Evolutionary conservation across 306 rosid species (phyloP), one percentile per base, ranked within the genome.

Genomic region (Dalbergia cultrata): DNA sequence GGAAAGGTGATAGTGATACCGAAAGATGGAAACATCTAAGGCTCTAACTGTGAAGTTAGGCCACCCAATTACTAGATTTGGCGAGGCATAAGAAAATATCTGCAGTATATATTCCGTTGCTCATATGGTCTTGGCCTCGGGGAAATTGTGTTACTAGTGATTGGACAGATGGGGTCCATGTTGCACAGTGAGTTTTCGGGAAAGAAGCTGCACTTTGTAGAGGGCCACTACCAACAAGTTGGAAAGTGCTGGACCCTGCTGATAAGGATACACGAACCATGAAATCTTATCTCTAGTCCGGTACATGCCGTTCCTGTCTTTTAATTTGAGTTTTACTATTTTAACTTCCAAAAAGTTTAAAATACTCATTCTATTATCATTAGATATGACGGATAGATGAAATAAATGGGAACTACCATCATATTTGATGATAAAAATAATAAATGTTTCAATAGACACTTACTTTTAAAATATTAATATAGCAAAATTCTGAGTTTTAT

Each of bases 201-300:
- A 65, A 74, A 74, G 34, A 26, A n/a, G 44, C 31, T 10, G 9
- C 66, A 17, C 69, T 73, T 72, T 43, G 5, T 37, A 13, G 13
- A 31, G 74, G 62, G 43, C 84, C 80, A 21, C 74, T 72, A 26
- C 47, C 11, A n/a, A 2, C 60, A 54, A 34, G 61, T 65, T 74
- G 41, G 53, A 65, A 73, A 26, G 74, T 31, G 22, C n/a, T 59
- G 8, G 16, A 68, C 33, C 50, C 35, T 33, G 37, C n/a, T 33
- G 65, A 60, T 75, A 59, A 44, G 69, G 53, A 72, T 35, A 57
- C 35, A 14, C 43, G 21, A 57, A 5, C 54, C 56, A 4, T 60
- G 71, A 59, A 67, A 54, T 67, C 59, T 78, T 78, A 26, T 53
- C 74, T 54, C 11, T 17, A 47, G 16, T 47, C 37, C 49, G 39